Percentiles rank a stretch among this genome's conserved stretches.
Conservation (phyloP, 257 asterid species). For the Vinca minor region DNA sequence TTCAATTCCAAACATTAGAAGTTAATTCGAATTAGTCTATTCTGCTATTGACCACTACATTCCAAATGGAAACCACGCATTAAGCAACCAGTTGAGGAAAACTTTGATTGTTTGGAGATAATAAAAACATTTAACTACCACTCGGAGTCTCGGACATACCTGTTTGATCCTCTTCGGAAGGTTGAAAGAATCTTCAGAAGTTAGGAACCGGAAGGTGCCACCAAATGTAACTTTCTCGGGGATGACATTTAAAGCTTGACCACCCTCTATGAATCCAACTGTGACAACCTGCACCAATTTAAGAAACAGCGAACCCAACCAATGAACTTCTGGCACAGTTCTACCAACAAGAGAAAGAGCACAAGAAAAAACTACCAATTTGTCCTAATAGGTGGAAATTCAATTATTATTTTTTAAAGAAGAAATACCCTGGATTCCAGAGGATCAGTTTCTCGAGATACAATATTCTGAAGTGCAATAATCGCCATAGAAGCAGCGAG, state of each 20-base stretch:
- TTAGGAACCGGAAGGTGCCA: conserved; percentile 72
- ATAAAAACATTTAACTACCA: no score
- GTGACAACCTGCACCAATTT: conserved; percentile 51
- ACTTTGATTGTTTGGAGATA: background rate
- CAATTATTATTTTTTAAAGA: background rate
- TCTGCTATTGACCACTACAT: background rate
- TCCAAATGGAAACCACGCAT: background rate
- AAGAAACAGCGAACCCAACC: background rate
- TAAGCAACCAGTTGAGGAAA: background rate
- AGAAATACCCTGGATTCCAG: conserved; percentile 59
- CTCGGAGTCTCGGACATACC: no score
- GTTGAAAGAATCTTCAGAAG: conserved; percentile 37
- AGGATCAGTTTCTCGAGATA: conserved; percentile 88
- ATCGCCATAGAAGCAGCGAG: conserved; percentile 62
- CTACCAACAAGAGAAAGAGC: background rate
- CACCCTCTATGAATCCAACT: conserved; percentile 55
- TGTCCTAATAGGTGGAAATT: background rate
- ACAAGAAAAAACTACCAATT: background rate
- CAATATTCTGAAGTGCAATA: conserved; percentile 71
- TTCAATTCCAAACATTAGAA: background rate
- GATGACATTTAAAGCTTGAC: conserved; percentile 56
- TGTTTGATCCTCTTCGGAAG: conserved; percentile 63
- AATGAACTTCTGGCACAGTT: background rate
- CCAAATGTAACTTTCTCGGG: conserved; percentile 70
- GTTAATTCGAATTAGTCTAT: background rate